phyloP scores from a whole-genome alignment of 163 green algal genomes.

The Scenedesmus sp. region DNA sequence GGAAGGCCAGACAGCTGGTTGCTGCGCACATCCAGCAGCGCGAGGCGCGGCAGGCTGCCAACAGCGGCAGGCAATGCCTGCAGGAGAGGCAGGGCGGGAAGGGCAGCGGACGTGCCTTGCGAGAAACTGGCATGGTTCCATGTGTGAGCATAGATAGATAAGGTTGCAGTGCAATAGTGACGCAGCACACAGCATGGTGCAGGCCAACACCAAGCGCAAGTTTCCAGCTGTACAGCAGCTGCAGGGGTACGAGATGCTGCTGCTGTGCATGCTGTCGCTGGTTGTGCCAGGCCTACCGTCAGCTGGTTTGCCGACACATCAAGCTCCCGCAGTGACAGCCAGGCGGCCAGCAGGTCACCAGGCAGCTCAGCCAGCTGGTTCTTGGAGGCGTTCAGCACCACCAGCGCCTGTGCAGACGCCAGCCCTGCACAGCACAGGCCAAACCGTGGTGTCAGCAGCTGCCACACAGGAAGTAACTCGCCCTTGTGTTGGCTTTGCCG shows the following conservation, averaged over 20 bases:
- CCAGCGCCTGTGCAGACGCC: slow-evolving; percentile 1
- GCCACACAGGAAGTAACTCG: no score
- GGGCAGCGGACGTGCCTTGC: neutral
- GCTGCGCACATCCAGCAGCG: slow-evolving; percentile 49
- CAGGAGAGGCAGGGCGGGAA: neutral
- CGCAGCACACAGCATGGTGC: neutral
- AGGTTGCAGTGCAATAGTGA: neutral
- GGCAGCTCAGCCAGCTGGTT: slow-evolving; percentile 57
- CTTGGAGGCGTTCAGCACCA: slow-evolving; percentile 44
- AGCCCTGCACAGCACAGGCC: neutral
- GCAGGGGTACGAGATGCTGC: neutral
- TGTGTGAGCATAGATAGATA: neutral
- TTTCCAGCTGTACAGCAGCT: neutral
- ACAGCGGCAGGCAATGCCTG: slow-evolving; percentile 55
- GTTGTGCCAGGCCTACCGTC: slow-evolving; percentile 1
- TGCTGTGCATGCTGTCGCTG: neutral
- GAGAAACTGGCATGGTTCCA: neutral
- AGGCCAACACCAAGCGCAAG: neutral
- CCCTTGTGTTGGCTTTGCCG: no score
- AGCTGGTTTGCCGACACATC: slow-evolving; percentile 31
- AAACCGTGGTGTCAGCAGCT: neutral
- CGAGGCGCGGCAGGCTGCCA: slow-evolving; percentile 48
- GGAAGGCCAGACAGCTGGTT: slow-evolving; percentile 59
- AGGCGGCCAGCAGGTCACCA: slow-evolving; percentile 9
- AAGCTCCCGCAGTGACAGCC: slow-evolving; percentile 21